Conservation (phyloP, 305 asterid genomes). For the Rubia occidens region DNA sequence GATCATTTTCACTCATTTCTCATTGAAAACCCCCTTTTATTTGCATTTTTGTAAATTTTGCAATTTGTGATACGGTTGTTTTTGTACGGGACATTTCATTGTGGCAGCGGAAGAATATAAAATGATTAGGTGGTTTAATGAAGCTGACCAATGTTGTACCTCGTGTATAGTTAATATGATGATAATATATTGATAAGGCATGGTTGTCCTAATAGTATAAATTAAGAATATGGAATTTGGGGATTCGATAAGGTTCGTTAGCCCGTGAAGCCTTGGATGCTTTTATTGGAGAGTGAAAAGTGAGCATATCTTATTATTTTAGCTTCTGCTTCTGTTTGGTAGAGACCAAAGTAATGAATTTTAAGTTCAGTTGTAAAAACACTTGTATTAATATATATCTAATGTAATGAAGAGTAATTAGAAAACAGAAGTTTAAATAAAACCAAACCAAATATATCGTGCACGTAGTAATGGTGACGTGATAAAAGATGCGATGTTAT, state of each 20-base stretch:
- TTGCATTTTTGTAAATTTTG: not conserved
- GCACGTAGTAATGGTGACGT: too few species aligned
- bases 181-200: not conserved
- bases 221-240: slow-evolving; percentile 1
- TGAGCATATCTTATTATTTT: not conserved
- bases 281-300: not conserved
- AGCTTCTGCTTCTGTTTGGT: not conserved
- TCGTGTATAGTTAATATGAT: not conserved
- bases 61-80: not conserved
- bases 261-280: slow-evolving; percentile 11
- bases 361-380: not conserved
- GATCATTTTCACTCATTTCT: too few species aligned
- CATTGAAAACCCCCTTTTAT: too few species aligned
- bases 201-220: not conserved
- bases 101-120: not conserved
- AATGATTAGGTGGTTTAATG: not conserved
- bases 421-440: too few species aligned
- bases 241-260: not conserved
- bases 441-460: too few species aligned
- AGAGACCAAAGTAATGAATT: not conserved
- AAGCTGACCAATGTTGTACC: not conserved
- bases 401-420: not conserved
- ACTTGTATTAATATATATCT: too few species aligned
- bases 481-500: too few species aligned
- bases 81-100: not conserved